Evolutionary conservation across 495 filamentous ascomycete genomes (phyloP), one percentile per base, ranked within the genome.

Genomic region (Penicillium maclennaniae): DNA sequence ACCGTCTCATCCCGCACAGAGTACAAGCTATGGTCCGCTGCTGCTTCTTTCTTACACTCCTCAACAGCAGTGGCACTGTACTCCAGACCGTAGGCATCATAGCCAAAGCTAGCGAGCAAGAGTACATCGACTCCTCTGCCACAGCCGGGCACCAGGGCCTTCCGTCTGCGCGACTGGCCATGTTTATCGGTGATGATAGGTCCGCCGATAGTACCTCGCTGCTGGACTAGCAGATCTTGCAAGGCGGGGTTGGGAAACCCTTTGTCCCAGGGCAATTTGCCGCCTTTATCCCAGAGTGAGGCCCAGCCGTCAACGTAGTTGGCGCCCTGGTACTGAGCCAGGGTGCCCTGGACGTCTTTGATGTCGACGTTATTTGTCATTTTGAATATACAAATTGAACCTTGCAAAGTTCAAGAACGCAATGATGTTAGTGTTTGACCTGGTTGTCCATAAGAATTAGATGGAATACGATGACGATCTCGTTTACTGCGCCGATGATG

Each of bases 71-170:
- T 69, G 4, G 67, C 51, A 26, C 84, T 86, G 43, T 79, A 77
- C 53, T 92, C 89, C 7, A 95, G 70, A 0, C 89, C 89, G 54
- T 81, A 85, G 0, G 81, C 82, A 65, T 92, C 83, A 65, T 85
- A 91, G 0, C 87, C 88, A 53, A 83, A 79, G 40, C 81, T 77
- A 31, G 80, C 77, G n/a, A 91, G 74, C 37, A 91, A 71, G 27
- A 89, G 70, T 6, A 87, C 84, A 68, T 91, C 87, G 61, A 89
- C 82, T 3, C 88, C 89, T 38, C 82, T 75, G 2, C 89, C 90
- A 64, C 89, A 93, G 6, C 90, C 89, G 0, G 84, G 83, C 7
- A 89, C 80, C 9, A 88, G 63, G 6, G 82, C 84, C 42, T 66
- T 80, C 31, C 76, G 77, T 21, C 69, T 62, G 37, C 56, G 61